Evolutionary conservation across 306 rosid genomes (phyloP).

Genomic region (Dalbergia cultrata): DNA sequence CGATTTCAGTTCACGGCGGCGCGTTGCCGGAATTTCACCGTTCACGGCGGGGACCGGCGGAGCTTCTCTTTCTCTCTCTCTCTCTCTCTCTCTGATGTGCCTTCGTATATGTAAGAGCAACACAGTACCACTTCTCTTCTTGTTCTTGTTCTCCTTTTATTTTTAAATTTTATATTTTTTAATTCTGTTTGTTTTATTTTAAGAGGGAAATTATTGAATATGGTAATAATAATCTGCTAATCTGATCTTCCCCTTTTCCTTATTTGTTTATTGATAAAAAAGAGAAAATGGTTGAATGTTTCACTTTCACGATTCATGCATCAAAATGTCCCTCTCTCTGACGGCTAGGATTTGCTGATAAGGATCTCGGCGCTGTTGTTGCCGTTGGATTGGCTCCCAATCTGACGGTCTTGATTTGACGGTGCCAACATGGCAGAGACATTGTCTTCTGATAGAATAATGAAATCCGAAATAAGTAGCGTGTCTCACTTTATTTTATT

Average conservation of each 20-base stretch:
- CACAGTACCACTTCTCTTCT: neutral
- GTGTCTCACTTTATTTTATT: slow-evolving; percentile 45
- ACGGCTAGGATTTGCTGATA: slow-evolving; percentile 39
- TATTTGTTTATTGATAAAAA: slow-evolving; percentile 23
- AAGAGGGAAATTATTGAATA: slow-evolving; percentile 37
- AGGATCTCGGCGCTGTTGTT: neutral
- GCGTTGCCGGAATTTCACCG: slow-evolving; percentile 39
- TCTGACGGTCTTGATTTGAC: slow-evolving; percentile 43
- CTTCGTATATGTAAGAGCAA: neutral
- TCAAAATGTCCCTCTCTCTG: neutral
- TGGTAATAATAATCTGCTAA: slow-evolving; percentile 1
- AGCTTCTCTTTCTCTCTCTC: neutral
- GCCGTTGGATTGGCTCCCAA: slow-evolving; percentile 28
- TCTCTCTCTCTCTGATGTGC: neutral
- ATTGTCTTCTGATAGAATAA: slow-evolving; percentile 51
- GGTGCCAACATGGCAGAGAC: slow-evolving; percentile 62
- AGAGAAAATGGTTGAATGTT: slow-evolving; percentile 29
- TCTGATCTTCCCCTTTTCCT: slow-evolving; percentile 28
- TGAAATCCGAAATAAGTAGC: slow-evolving; percentile 46
- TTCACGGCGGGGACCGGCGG: slow-evolving; percentile 12
- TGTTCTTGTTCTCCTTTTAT: slow-evolving; percentile 5
- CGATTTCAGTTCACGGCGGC: slow-evolving; percentile 6
- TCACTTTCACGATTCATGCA: slow-evolving; percentile 40
- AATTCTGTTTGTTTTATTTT: slow-evolving; percentile 44
- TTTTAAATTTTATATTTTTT: slow-evolving; percentile 5